Percentiles rank a stretch among this genome's conserved stretches.
Evolutionary conservation across 331 rosid genomes (phyloP).

Genomic region (Arachis monticola): DNA sequence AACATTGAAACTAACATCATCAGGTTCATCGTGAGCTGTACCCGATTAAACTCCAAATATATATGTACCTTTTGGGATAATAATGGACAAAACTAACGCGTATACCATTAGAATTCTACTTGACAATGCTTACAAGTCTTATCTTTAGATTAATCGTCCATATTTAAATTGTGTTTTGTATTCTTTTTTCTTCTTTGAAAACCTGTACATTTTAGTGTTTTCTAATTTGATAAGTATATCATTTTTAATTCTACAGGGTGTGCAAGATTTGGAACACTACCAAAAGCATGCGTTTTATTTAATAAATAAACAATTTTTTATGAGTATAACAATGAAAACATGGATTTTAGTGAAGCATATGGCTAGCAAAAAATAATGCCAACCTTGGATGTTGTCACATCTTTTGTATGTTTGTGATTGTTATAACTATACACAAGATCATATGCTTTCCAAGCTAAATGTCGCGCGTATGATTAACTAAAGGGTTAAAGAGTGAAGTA

Average conservation of each 20-base stretch:
- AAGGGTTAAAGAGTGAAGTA: no score
- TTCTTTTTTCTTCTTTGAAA: neutral
- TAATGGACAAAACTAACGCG: neutral
- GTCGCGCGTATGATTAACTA: neutral
- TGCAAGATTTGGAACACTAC: neutral
- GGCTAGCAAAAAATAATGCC: neutral
- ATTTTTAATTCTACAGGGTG: neutral
- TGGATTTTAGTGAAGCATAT: constrained; percentile 1
- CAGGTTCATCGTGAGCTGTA: neutral
- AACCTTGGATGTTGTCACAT: neutral
- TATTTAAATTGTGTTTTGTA: constrained; percentile 3
- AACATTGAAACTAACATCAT: neutral
- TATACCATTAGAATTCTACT: neutral
- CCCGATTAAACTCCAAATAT: neutral
- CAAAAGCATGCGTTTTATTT: neutral
- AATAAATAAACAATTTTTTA: neutral
- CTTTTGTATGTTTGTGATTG: neutral
- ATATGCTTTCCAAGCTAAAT: neutral
- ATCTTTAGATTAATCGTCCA: constrained; percentile 1
- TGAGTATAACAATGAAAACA: constrained; percentile 4
- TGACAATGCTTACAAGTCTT: neutral
- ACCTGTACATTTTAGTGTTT: neutral
- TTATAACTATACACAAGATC: neutral
- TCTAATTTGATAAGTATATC: neutral
- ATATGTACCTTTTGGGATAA: neutral